These are phyloP conservation scores for Pontederia paniculata DNA, from an alignment of 176 grass and related monocot genomes.

Conservation along the genomic window DNA sequence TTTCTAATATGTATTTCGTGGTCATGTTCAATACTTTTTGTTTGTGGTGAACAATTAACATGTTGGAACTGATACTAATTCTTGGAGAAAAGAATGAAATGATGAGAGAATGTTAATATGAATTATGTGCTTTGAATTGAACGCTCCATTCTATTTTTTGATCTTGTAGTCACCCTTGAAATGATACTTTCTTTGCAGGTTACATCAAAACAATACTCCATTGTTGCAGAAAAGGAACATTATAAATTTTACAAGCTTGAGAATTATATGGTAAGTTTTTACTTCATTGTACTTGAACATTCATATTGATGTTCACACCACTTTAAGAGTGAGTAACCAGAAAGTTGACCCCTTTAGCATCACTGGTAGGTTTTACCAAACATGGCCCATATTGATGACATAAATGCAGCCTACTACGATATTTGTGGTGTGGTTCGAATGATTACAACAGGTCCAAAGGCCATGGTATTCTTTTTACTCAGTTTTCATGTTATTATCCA, in stretches of 20 bases:
- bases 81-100: too few relatives aligned
- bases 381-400: conserved; percentile 81
- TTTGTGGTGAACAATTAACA: too few relatives aligned
- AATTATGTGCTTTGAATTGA: not conserved
- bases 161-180: not conserved
- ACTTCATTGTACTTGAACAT: not conserved
- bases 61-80: too few relatives aligned
- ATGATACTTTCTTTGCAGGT: conserved; percentile 46
- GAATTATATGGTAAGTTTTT: conserved; percentile 70
- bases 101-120: too few relatives aligned
- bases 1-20: too few relatives aligned
- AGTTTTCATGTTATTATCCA: conserved; percentile 1
- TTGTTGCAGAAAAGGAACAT: conserved; percentile 74
- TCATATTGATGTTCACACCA: not conserved
- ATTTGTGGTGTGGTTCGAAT: conserved; percentile 82
- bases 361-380: conserved; percentile 72
- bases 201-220: conserved; percentile 80
- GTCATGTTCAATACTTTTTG: not conserved
- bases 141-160: not conserved
- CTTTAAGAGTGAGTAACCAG: too few relatives aligned
- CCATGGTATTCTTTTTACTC: conserved; percentile 50
- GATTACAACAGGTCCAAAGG: conserved; percentile 68
- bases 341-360: conserved; percentile 12
- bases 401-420: conserved; percentile 67
- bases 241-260: conserved; percentile 77